These are phyloP conservation scores for Globisporangium cystogenes DNA, from an alignment of 352 stramenopile species.

Conservation along the genomic window DNA sequence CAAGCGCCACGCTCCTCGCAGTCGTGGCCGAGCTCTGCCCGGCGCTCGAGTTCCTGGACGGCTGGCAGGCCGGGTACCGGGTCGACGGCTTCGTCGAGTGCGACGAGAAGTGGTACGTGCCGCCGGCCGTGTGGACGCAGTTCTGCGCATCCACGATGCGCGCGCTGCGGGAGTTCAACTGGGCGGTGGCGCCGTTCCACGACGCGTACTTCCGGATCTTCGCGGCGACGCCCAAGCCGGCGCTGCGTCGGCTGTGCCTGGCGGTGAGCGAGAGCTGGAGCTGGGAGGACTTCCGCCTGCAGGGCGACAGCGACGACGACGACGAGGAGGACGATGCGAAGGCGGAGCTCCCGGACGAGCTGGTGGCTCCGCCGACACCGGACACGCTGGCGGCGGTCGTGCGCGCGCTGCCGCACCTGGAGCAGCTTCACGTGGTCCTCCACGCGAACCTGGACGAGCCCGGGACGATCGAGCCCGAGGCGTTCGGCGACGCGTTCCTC, in stretches of 20 bases:
- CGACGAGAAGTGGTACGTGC: conserved; percentile 17
- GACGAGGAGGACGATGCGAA: neutral
- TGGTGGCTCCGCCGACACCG: conserved; percentile 8
- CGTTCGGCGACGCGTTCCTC: conserved; percentile 10
- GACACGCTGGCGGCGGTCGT: conserved; percentile 4
- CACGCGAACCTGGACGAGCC: conserved; percentile 9
- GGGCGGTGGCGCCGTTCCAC: conserved; percentile 12
- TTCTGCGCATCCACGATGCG: neutral
- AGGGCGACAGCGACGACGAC: neutral
- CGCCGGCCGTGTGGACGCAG: neutral
- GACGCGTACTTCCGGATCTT: conserved; percentile 11
- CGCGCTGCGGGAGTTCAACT: conserved; percentile 15
- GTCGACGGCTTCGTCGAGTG: conserved; percentile 16
- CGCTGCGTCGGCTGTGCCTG: conserved; percentile 5
- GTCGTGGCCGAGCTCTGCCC: conserved; percentile 13
- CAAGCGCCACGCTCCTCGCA: conserved; percentile 8
- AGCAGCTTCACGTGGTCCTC: conserved; percentile 11
- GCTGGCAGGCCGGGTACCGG: conserved; percentile 16
- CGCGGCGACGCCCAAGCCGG: conserved; percentile 4
- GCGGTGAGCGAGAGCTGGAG: conserved; percentile 14
- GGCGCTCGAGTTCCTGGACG: conserved; percentile 18
- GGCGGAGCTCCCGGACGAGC: neutral
- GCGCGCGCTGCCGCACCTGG: neutral
- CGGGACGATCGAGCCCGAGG: conserved; percentile 1
- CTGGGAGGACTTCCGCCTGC: conserved; percentile 7